These are phyloP conservation scores for Crithidia acanthocephali DNA, from an alignment of 208 protist species.

Conservation along the genomic window DNA sequence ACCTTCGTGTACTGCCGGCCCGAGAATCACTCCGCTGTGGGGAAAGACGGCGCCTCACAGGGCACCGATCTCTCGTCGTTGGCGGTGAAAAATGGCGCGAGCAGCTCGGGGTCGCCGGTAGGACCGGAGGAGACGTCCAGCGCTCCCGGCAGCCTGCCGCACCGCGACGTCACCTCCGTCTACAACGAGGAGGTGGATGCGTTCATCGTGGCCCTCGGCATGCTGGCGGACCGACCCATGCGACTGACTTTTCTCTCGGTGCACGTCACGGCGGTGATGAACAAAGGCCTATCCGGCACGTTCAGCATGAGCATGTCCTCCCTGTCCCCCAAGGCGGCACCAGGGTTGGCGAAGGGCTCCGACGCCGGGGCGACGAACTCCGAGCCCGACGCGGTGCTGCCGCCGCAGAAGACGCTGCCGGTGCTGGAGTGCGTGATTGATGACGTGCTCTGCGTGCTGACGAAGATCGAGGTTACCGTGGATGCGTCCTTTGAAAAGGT, in stretches of 20 bases:
- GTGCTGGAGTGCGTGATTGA: conserved; percentile 72
- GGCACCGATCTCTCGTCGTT: conserved; percentile 30
- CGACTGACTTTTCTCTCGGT: conserved; percentile 56
- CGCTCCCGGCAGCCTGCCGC: neutral
- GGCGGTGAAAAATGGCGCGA: conserved; percentile 16
- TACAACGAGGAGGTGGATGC: conserved; percentile 19
- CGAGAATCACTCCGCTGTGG: conserved; percentile 12
- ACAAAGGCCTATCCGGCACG: neutral
- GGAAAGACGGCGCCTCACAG: neutral
- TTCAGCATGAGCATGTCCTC: conserved; percentile 3
- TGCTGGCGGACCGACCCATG: conserved; percentile 57
- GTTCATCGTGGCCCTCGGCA: conserved; percentile 40
- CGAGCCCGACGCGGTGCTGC: neutral
- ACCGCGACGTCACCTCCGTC: neutral
- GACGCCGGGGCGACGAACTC: neutral
- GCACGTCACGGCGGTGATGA: conserved; percentile 12
- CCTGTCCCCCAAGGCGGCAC: neutral
- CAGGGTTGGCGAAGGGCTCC: neutral
- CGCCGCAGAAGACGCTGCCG: conserved; percentile 35
- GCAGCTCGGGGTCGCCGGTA: neutral
- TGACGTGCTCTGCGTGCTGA: conserved; percentile 65
- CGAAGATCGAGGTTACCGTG: conserved; percentile 34
- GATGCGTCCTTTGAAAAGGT: conserved; percentile 8
- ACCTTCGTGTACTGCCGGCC: conserved; percentile 37
- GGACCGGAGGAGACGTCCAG: neutral